These are phyloP conservation scores for Termitomyces sp. DNA, from an alignment of 768 basidiomycete species.

Conservation along the genomic window DNA sequence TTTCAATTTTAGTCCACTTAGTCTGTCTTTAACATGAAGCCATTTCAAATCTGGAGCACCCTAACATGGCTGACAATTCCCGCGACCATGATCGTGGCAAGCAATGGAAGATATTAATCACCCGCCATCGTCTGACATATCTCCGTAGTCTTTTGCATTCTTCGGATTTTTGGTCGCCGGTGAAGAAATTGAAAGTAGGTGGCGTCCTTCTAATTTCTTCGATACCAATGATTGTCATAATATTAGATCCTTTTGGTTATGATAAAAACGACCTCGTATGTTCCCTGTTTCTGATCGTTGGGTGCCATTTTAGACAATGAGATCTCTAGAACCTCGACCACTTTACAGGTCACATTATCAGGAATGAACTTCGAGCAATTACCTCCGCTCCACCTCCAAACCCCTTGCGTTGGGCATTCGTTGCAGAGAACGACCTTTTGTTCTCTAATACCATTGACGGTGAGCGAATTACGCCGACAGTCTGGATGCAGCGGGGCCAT, in stretches of 20 bases:
- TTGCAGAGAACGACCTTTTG: constrained; percentile 52
- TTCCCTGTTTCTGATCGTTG: constrained; percentile 5
- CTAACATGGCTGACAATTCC: constrained; percentile 66
- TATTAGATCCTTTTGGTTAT: constrained; percentile 50
- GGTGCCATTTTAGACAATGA: background rate
- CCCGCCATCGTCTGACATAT: background rate
- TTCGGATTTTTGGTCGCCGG: constrained; percentile 73
- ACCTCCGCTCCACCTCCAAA: constrained; percentile 60
- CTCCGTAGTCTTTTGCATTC: constrained; percentile 56
- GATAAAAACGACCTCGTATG: constrained; percentile 70
- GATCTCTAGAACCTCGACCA: constrained; percentile 55
- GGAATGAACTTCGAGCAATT: constrained; percentile 63
- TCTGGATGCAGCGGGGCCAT: constrained; percentile 54
- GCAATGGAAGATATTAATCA: constrained; percentile 9
- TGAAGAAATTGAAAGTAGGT: constrained; percentile 72
- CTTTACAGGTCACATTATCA: constrained; percentile 67
- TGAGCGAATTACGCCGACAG: constrained; percentile 46
- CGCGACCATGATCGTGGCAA: constrained; percentile 48
- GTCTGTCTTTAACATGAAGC: constrained; percentile 31
- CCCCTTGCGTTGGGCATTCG: constrained; percentile 57
- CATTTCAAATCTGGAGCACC: constrained; percentile 56
- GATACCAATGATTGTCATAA: background rate
- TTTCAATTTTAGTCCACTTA: background rate
- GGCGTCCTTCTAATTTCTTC: constrained; percentile 1
- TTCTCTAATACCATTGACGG: constrained; percentile 34